Percentiles rank a stretch among this genome's conserved stretches.
Evolutionary conservation across 1,284 basidiomycete genomes (phyloP).

Genomic region (Cutaneotrichosporon sp.): DNA sequence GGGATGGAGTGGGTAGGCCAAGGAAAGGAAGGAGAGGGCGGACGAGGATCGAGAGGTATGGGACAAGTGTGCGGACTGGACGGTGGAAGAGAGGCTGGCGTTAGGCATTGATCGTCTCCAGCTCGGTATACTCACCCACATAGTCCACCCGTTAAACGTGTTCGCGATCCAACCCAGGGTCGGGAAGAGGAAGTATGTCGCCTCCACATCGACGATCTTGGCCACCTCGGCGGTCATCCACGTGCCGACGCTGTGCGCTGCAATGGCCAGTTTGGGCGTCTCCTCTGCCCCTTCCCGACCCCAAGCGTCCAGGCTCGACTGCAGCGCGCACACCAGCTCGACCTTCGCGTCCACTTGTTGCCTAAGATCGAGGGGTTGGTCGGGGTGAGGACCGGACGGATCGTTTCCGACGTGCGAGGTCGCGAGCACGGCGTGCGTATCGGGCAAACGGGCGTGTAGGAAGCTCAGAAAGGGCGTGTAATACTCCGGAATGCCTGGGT

Average conservation of each 20-base stretch:
- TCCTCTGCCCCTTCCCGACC: conserved; percentile 3
- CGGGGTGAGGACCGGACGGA: conserved; percentile 20
- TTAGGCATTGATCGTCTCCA: not conserved
- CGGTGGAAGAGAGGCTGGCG: conserved; percentile 43
- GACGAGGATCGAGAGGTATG: conserved; percentile 20
- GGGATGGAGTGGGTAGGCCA: conserved; percentile 29
- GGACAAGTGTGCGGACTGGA: conserved; percentile 29
- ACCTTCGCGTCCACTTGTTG: conserved; percentile 42
- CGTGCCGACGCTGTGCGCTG: conserved; percentile 45
- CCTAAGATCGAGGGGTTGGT: conserved; percentile 29
- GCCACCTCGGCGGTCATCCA: conserved; percentile 41
- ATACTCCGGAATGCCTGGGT: conserved; percentile 47
- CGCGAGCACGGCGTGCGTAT: conserved; percentile 39
- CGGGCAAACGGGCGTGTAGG: conserved; percentile 37
- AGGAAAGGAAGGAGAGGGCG: conserved; percentile 28
- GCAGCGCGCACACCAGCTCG: conserved; percentile 34
- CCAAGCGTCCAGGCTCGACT: conserved; percentile 28
- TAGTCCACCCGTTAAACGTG: conserved; percentile 36
- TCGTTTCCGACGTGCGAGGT: conserved; percentile 47
- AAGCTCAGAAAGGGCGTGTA: conserved; percentile 43
- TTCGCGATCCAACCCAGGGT: conserved; percentile 43
- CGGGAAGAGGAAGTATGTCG: conserved; percentile 38
- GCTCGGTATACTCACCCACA: conserved; percentile 29
- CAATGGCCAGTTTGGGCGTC: conserved; percentile 30
- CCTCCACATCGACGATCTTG: conserved; percentile 21